phyloP scores from a whole-genome alignment of 139 green algal species.

The Raphidocelis subcapitata region DNA sequence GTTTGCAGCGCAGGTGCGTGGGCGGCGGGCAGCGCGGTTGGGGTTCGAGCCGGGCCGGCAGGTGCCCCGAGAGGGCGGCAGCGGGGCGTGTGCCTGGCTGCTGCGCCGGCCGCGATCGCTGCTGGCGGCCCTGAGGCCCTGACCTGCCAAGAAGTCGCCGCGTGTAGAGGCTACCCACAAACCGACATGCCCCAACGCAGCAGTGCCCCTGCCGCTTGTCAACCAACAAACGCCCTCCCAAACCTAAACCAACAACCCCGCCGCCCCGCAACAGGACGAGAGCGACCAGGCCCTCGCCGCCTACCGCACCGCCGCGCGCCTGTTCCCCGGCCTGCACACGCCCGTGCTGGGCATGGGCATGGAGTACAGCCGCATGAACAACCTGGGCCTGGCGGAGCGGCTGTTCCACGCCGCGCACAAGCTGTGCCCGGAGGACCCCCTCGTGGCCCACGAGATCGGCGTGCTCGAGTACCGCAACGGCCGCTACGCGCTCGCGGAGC shows the following conservation, averaged over 20 bases:
- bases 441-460: conserved; percentile 88
- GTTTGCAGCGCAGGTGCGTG: conserved; percentile 79
- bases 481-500: conserved; percentile 43
- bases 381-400: conserved; percentile 76
- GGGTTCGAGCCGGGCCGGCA: no score
- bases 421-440: conserved; percentile 83
- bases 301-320: conserved; percentile 89
- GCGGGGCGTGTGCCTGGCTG: no score
- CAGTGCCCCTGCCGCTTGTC: no score
- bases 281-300: conserved; percentile 90
- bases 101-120: no score
- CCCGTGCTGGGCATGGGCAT: conserved; percentile 87
- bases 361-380: conserved; percentile 90
- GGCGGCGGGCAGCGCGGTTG: no score
- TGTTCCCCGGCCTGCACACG: conserved; percentile 93
- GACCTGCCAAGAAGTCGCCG: no score
- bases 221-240: no score
- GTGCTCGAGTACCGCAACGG: conserved; percentile 66
- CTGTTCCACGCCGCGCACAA: conserved; percentile 63
- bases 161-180: no score
- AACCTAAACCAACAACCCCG: no score
- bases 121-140: no score
- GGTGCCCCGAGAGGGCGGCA: no score
- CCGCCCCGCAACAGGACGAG: conserved; percentile 17
- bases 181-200: no score